phyloP scores from a whole-genome alignment of 179 eudicot genomes.

The Spinacia oleracea region DNA sequence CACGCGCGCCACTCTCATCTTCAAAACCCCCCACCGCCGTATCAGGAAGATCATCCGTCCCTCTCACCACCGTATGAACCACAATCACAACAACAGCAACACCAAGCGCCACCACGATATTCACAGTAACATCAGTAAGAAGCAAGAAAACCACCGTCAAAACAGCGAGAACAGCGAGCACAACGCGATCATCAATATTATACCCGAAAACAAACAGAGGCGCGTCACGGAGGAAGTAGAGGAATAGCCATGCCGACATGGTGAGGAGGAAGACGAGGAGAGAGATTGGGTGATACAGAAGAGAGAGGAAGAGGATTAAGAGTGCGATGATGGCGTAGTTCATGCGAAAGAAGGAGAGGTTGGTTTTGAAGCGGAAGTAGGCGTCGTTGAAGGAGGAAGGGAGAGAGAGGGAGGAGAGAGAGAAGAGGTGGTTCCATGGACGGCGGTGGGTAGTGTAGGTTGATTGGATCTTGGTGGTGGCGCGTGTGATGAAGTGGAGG shows the following conservation, averaged over 20 bases:
- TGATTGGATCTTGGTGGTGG: conserved; percentile 32
- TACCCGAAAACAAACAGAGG: conserved; percentile 40
- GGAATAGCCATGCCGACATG: conserved; percentile 53
- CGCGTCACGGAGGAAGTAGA: conserved; percentile 58
- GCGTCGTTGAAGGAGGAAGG: conserved; percentile 46
- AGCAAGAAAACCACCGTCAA: conserved; percentile 47
- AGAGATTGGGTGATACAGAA: conserved; percentile 68
- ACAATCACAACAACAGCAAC: conserved; percentile 38
- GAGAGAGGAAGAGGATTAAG: conserved; percentile 55
- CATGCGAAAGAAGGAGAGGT: conserved; percentile 58
- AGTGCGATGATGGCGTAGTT: conserved; percentile 57
- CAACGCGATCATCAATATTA: conserved; percentile 47
- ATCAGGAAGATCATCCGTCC: conserved; percentile 30
- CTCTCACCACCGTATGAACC: conserved; percentile 43
- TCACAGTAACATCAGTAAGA: conserved; percentile 49
- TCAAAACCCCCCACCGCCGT: background rate
- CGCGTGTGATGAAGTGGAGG: conserved; percentile 38
- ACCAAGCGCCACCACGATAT: conserved; percentile 46
- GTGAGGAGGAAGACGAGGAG: conserved; percentile 57
- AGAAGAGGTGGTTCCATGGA: conserved; percentile 59
- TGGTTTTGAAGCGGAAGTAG: conserved; percentile 45
- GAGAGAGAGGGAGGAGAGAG: conserved; percentile 37
- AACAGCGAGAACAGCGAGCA: conserved; percentile 32
- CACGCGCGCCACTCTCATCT: background rate
- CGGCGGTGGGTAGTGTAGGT: conserved; percentile 43